Base-by-base conservation (phyloP, 495 filamentous ascomycete species). In the Cercophora sp. region DNA sequence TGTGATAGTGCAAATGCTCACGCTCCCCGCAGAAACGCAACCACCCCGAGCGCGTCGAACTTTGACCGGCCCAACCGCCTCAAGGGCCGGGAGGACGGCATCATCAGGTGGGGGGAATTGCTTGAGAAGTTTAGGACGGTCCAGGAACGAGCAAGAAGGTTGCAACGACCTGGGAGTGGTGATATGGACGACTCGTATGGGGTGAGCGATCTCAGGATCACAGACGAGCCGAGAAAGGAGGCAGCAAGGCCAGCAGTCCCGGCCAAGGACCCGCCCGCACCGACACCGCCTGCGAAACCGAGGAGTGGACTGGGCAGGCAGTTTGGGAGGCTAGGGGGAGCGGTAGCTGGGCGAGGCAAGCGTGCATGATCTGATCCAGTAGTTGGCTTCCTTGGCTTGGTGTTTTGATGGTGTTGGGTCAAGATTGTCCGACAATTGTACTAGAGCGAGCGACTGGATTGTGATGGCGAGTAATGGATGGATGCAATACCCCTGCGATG, bases 41-140 rank as follows among this genome's bases (percentile, higher is more conserved):
- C 74, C 16, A 68, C 72, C 55, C 71, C 77, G 20, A 67, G 67
- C 51, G 68, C 66, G 32, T 72, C 77, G 62, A 73, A 63, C 47
- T 88, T 85, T 69, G 91, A 96, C 60, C 82, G 92, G 34, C 80
- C 88, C 20, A 89, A 85, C 57, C 77, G 93, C 43, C 72, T 95
- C 25, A 96, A 96, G 64, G 79, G 84, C 18, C 79, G 90, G 43
- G 87, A 94, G 39, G 91, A 96, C 44, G 84, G 82, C 34, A 80
- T 78, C 37, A 93, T 98, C 62, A 83, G 85, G 44, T 99, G 93
- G 93, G 79, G 78, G 11, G 94, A 99, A 52, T 79, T 99, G 15
- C 81, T 99, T n/a, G 93, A 97, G 51, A 96, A 96, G 63, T 99
- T 97, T 68, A 87, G 86, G 55, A 75, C 73, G 19, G 89, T 92